phyloP scores from a whole-genome alignment of 1,139 yeast species.

The Yamadazyma pseudoaaseri region DNA sequence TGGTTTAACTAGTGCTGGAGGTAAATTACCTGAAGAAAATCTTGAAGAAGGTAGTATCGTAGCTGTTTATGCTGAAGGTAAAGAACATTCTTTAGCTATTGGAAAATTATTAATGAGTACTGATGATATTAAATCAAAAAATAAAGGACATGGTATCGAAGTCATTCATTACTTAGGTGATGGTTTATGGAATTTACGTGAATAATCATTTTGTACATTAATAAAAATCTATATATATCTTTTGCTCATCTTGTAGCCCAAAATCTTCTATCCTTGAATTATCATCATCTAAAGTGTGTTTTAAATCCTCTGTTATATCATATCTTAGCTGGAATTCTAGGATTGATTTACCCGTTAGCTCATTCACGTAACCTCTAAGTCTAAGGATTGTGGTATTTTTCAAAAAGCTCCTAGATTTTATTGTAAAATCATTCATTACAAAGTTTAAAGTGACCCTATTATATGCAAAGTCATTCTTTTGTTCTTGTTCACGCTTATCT shows the following conservation, averaged over 20 bases:
- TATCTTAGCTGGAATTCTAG: constrained; percentile 19
- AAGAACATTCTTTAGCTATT: constrained; percentile 85
- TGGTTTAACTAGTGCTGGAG: constrained; percentile 91
- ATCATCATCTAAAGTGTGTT: constrained; percentile 28
- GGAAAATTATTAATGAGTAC: constrained; percentile 88
- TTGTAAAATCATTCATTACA: constrained; percentile 2
- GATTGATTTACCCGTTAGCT: constrained; percentile 7
- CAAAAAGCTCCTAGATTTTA: constrained; percentile 20
- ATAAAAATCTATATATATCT: constrained; percentile 15
- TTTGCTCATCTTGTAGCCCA: constrained; percentile 1
- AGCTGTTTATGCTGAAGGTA: constrained; percentile 88
- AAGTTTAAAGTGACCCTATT: constrained; percentile 16
- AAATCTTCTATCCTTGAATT: constrained; percentile 34
- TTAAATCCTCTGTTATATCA: constrained; percentile 16
- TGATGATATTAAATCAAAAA: constrained; percentile 78
- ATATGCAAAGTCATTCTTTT: constrained; percentile 6
- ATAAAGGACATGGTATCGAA: constrained; percentile 91
- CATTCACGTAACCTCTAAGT: constrained; percentile 26
- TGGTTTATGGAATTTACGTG: constrained; percentile 71
- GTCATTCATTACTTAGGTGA: constrained; percentile 85
- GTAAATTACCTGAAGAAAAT: constrained; percentile 71
- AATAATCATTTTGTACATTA: constrained; percentile 16
- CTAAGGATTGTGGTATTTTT: constrained; percentile 26
- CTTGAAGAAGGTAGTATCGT: constrained; percentile 69
- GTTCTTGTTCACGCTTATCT: background rate